These are phyloP conservation scores for Spathaspora passalidarum DNA, from an alignment of 805 yeast genomes.

Conservation along the genomic window DNA sequence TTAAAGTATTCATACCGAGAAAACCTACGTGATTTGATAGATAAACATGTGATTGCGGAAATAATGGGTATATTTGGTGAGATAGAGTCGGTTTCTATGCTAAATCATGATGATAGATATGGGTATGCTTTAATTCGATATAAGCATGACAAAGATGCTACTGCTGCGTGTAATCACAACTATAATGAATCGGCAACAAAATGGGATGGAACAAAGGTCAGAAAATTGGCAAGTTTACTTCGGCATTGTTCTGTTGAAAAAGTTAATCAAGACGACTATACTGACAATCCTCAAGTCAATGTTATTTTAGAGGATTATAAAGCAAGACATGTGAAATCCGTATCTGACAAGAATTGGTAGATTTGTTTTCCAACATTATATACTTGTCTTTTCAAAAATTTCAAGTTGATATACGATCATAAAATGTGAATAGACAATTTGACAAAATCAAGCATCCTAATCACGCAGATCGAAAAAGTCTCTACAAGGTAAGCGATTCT, in stretches of 20 bases:
- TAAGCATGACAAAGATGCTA: slow-evolving; percentile 21
- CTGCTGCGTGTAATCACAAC: slow-evolving; percentile 39
- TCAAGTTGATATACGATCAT: slow-evolving; percentile 8
- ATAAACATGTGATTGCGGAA: slow-evolving; percentile 26
- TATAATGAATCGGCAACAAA: slow-evolving; percentile 37
- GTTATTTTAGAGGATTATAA: slow-evolving; percentile 5
- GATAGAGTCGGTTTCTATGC: slow-evolving; percentile 14
- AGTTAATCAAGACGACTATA: background rate
- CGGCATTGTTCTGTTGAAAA: slow-evolving; percentile 24
- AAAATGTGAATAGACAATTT: background rate
- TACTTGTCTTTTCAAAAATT: slow-evolving; percentile 7
- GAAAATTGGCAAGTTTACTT: slow-evolving; percentile 47
- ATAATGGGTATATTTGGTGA: slow-evolving; percentile 49
- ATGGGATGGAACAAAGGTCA: slow-evolving; percentile 46
- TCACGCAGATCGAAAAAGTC: background rate
- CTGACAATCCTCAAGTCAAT: slow-evolving; percentile 6
- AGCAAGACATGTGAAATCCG: slow-evolving; percentile 23
- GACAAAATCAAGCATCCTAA: background rate
- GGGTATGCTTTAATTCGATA: slow-evolving; percentile 38
- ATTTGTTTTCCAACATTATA: too few relatives aligned
- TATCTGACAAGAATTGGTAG: slow-evolving; percentile 26
- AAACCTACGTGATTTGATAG: slow-evolving; percentile 29
- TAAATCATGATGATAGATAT: slow-evolving; percentile 21
- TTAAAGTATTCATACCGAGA: slow-evolving; percentile 47
- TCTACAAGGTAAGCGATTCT: background rate